A percentile compares a stretch with the other conserved stretches of the same genome.
phyloP scores from a whole-genome alignment of 1,139 yeast species.

The Protomyces arabidopsidicola region DNA sequence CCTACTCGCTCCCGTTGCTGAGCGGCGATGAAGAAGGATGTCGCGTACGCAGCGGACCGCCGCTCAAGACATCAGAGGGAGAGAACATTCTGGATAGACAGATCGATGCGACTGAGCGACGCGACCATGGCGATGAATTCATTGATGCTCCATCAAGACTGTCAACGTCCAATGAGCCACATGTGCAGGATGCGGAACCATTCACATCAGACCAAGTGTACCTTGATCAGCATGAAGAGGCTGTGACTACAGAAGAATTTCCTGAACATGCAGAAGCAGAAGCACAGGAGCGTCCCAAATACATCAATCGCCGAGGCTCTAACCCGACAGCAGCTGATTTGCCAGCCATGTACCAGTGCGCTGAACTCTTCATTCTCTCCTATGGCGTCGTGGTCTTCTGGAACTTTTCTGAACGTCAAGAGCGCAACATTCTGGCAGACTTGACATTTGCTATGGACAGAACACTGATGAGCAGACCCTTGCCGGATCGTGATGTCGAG shows the following conservation, averaged over 20 bases:
- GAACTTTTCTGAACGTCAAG: constrained; percentile 91
- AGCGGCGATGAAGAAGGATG: constrained; percentile 78
- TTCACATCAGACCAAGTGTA: neutral
- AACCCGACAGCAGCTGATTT: constrained; percentile 21
- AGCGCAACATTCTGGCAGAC: constrained; percentile 88
- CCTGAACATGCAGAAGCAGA: neutral
- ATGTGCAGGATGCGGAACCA: constrained; percentile 3
- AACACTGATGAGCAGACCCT: constrained; percentile 60
- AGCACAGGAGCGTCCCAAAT: neutral
- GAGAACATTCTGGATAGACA: constrained; percentile 21
- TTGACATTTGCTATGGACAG: constrained; percentile 65
- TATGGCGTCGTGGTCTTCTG: constrained; percentile 96
- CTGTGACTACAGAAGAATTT: constrained; percentile 2
- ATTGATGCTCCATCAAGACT: constrained; percentile 22
- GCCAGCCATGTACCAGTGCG: constrained; percentile 27
- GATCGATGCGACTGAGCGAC: constrained; percentile 24
- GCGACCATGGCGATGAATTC: constrained; percentile 26
- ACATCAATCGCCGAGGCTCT: constrained; percentile 8
- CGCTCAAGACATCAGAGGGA: constrained; percentile 13
- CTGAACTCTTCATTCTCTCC: constrained; percentile 63
- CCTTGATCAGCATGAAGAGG: constrained; percentile 5
- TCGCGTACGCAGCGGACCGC: constrained; percentile 64
- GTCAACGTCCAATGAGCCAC: constrained; percentile 7
- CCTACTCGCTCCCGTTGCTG: constrained; percentile 75
- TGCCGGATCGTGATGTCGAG: constrained; percentile 85